Conservation (phyloP, 345 rosid genomes). For the Arabis hirsuta region DNA sequence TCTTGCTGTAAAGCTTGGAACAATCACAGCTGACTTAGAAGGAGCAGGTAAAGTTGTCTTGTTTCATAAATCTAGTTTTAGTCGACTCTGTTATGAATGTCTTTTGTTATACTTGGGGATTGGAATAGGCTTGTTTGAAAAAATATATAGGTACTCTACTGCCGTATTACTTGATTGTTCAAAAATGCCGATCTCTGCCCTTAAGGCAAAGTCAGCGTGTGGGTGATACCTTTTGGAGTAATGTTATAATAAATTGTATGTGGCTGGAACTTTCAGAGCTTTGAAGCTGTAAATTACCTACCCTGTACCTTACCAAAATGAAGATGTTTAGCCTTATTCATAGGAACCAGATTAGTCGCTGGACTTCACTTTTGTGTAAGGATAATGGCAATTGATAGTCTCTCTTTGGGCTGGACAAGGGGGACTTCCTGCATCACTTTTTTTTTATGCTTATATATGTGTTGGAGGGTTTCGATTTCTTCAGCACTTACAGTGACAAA, state of each 20-base stretch:
- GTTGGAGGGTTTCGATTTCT: slow-evolving; percentile 16
- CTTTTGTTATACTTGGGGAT: background rate
- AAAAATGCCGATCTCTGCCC: slow-evolving; percentile 12
- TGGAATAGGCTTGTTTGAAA: slow-evolving; percentile 3
- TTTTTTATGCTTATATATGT: slow-evolving; percentile 19
- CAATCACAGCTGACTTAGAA: slow-evolving; percentile 91
- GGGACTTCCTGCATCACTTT: slow-evolving; percentile 25
- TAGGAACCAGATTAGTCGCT: slow-evolving; percentile 26
- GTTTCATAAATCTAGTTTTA: slow-evolving; percentile 28
- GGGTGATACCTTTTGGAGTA: slow-evolving; percentile 20
- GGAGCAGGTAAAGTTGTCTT: slow-evolving; percentile 81
- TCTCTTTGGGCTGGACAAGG: slow-evolving; percentile 11
- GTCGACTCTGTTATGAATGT: background rate
- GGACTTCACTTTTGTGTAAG: slow-evolving; percentile 21
- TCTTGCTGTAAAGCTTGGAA: slow-evolving; percentile 97
- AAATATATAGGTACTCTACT: background rate
- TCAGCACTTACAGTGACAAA: slow-evolving; percentile 50
- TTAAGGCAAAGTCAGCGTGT: slow-evolving; percentile 10
- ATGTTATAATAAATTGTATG: slow-evolving; percentile 5
- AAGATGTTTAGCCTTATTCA: slow-evolving; percentile 6
- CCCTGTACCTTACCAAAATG: background rate
- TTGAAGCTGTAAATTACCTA: slow-evolving; percentile 11
- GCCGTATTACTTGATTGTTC: background rate
- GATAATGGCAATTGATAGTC: slow-evolving; percentile 14
- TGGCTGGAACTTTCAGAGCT: slow-evolving; percentile 20